Percentiles rank a stretch among this genome's conserved stretches.
These are phyloP conservation scores for Yamadazyma oceani DNA, from an alignment of 1,139 yeast genomes.

Conservation along the genomic window DNA sequence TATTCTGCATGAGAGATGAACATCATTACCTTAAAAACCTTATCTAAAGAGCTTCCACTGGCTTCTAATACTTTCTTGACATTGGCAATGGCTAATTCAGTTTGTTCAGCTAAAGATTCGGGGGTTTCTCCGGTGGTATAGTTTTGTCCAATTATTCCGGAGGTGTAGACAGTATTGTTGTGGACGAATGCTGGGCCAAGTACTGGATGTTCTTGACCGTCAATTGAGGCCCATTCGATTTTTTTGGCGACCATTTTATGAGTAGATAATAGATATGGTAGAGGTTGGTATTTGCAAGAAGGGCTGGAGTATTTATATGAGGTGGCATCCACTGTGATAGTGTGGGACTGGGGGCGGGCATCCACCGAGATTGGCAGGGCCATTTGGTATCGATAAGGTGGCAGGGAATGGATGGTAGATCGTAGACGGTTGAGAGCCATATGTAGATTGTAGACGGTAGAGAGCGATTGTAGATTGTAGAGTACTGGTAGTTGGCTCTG, in stretches of 20 bases:
- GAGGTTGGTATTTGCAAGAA: too few relatives aligned
- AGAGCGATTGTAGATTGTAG: too few relatives aligned
- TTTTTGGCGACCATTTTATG: slow-evolving; percentile 25
- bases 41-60: slow-evolving; percentile 49
- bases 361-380: slow-evolving; percentile 4
- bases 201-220: slow-evolving; percentile 34
- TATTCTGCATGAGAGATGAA: slow-evolving; percentile 49
- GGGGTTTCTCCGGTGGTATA: slow-evolving; percentile 38
- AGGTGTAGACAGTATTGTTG: slow-evolving; percentile 53
- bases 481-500: too few relatives aligned
- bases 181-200: slow-evolving; percentile 50
- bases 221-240: slow-evolving; percentile 41
- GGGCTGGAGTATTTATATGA: too few relatives aligned
- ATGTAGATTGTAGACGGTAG: not conserved
- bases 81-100: slow-evolving; percentile 45
- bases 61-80: slow-evolving; percentile 44
- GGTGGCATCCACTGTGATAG: not conserved
- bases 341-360: too few relatives aligned
- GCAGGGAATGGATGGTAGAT: not conserved
- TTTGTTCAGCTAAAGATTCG: slow-evolving; percentile 42
- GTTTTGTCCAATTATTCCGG: slow-evolving; percentile 37
- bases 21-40: slow-evolving; percentile 52
- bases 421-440: not conserved
- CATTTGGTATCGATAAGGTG: too few relatives aligned
- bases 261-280: not conserved